Evolutionary conservation across 331 rosid species (phyloP).

Genomic region (Telfairia occidentalis): DNA sequence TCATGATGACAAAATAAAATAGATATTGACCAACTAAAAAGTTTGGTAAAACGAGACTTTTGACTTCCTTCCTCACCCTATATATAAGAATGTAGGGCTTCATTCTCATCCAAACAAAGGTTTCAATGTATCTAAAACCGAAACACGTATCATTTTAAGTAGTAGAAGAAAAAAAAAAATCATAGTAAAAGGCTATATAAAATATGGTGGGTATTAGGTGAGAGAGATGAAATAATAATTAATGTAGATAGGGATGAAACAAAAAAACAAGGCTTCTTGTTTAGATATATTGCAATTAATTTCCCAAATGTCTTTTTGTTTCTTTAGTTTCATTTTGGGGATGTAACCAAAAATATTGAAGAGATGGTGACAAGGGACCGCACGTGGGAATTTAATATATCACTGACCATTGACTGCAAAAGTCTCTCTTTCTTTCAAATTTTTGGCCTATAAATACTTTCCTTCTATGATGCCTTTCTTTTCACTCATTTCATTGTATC

Average conservation of each 20-base stretch:
- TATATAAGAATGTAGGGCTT: neutral
- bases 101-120: neutral
- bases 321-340: neutral
- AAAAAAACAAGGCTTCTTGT: neutral
- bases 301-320: neutral
- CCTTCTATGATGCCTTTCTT: neutral
- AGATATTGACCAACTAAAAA: neutral
- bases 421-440: neutral
- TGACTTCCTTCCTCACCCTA: neutral
- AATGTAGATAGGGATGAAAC: neutral
- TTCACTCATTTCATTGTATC: neutral
- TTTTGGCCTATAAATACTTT: neutral
- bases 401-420: conserved; percentile 2
- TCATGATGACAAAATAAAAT: neutral
- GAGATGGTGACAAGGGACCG: neutral
- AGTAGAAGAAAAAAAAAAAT: neutral
- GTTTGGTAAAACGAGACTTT: neutral
- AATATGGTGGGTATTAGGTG: neutral
- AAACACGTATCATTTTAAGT: neutral
- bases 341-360: neutral
- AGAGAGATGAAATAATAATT: neutral
- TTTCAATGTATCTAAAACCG: neutral
- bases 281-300: neutral
- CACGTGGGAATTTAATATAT: neutral
- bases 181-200: neutral